These are phyloP conservation scores for Macrolepiota fuliginosa DNA, from an alignment of 768 basidiomycete genomes.

Conservation along the genomic window DNA sequence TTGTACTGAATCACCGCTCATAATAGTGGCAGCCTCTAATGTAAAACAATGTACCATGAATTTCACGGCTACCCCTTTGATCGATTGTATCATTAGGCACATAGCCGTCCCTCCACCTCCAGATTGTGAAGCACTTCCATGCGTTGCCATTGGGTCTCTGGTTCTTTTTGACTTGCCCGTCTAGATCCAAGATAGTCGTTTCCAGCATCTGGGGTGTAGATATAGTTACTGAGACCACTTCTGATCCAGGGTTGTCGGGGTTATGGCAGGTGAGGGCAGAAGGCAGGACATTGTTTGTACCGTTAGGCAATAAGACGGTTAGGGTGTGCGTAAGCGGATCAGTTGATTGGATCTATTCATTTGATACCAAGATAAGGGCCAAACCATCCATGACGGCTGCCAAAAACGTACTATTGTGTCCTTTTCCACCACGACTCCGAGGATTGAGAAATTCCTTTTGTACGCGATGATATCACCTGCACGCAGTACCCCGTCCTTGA, in stretches of 20 bases:
- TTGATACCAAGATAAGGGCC: background rate
- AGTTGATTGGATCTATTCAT: constrained; percentile 41
- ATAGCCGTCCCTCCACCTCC: constrained; percentile 43
- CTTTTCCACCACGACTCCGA: constrained; percentile 46
- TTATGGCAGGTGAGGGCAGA: constrained; percentile 1
- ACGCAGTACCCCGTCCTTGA: constrained; percentile 39
- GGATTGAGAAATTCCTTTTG: constrained; percentile 41
- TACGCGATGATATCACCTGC: constrained; percentile 57
- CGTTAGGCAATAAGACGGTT: constrained; percentile 40
- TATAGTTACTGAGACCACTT: constrained; percentile 33
- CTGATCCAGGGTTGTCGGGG: constrained; percentile 2
- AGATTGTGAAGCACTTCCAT: constrained; percentile 57
- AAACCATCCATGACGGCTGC: background rate
- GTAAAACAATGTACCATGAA: constrained; percentile 46
- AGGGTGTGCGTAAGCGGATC: constrained; percentile 39
- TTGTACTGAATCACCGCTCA: constrained; percentile 19
- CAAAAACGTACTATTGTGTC: constrained; percentile 45
- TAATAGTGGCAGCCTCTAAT: constrained; percentile 15
- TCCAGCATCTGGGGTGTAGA: constrained; percentile 49
- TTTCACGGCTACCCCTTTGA: constrained; percentile 40
- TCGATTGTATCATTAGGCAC: constrained; percentile 17
- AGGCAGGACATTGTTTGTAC: constrained; percentile 35
- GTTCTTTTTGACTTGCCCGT: constrained; percentile 43
- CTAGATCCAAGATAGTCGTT: constrained; percentile 46
- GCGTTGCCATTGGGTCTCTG: constrained; percentile 49